Percentiles rank a stretch among this genome's conserved stretches.
phyloP scores from a whole-genome alignment of 495 filamentous ascomycete genomes.

The Penicillium turbatum region DNA sequence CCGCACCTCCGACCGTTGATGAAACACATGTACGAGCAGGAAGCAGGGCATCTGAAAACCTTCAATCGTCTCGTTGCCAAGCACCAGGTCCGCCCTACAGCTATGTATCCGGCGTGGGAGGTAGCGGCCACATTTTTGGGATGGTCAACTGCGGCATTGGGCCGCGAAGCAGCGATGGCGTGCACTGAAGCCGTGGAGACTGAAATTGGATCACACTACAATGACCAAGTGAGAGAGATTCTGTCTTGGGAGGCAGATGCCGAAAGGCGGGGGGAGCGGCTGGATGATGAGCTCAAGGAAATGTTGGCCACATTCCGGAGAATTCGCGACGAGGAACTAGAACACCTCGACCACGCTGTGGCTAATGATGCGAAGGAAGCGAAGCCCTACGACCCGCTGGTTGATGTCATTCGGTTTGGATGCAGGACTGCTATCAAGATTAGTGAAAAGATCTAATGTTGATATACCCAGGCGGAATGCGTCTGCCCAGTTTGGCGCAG shows the following conservation, averaged over 20 bases:
- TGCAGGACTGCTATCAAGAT: slow-evolving; percentile 92
- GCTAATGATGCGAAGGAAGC: slow-evolving; percentile 87
- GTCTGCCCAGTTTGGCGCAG: neutral
- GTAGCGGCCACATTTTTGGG: slow-evolving; percentile 77
- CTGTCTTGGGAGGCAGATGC: slow-evolving; percentile 72
- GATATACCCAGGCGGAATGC: neutral
- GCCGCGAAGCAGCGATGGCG: slow-evolving; percentile 94
- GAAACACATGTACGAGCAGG: slow-evolving; percentile 98
- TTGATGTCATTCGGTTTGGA: slow-evolving; percentile 80
- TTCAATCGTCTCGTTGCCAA: slow-evolving; percentile 82
- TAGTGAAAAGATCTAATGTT: slow-evolving; percentile 68
- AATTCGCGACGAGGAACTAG: slow-evolving; percentile 93
- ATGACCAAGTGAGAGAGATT: slow-evolving; percentile 78
- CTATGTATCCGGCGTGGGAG: slow-evolving; percentile 91
- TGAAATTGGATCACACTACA: slow-evolving; percentile 95
- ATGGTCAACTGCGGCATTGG: slow-evolving; percentile 85
- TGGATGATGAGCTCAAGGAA: slow-evolving; percentile 72
- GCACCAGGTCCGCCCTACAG: slow-evolving; percentile 89
- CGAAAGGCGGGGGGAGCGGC: slow-evolving; percentile 61
- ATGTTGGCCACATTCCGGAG: slow-evolving; percentile 69
- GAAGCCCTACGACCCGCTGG: slow-evolving; percentile 80
- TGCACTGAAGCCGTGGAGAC: slow-evolving; percentile 98
- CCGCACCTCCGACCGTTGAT: slow-evolving; percentile 85
- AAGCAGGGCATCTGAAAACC: slow-evolving; percentile 75
- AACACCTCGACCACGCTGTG: slow-evolving; percentile 93